Evolutionary conservation across 176 grass and related monocot species (phyloP).

Genomic region (Oryza rufipogon): DNA sequence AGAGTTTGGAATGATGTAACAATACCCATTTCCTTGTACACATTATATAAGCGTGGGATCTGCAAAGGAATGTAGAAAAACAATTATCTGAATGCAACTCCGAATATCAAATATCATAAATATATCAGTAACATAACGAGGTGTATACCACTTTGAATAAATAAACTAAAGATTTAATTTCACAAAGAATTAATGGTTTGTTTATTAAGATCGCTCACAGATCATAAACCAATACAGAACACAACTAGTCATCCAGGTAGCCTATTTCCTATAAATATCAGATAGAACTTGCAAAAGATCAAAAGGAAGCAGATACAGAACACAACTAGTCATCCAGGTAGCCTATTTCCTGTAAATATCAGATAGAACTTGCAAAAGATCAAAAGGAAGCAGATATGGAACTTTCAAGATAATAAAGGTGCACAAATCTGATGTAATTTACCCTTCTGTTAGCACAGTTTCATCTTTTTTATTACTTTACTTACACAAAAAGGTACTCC

Average conservation of each 20-base stretch:
- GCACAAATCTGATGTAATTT: background rate
- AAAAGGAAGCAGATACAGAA: background rate
- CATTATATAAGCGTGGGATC: constrained; percentile 93
- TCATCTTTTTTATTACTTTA: background rate
- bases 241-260: constrained; percentile 4
- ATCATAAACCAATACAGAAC: constrained; percentile 3
- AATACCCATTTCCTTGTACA: constrained; percentile 99
- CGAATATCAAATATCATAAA: constrained; percentile 4
- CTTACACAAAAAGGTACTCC: background rate
- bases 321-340: constrained; percentile 6
- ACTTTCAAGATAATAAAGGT: background rate
- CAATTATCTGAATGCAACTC: background rate
- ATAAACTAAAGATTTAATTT: constrained; percentile 22
- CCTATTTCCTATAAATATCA: constrained; percentile 12
- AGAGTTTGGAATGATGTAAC: constrained; percentile 95
- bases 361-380: constrained; percentile 2
- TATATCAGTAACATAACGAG: constrained; percentile 22
- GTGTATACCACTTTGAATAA: constrained; percentile 7
- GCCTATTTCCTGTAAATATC: constrained; percentile 8
- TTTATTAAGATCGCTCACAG: background rate
- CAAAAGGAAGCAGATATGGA: background rate
- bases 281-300: constrained; percentile 1
- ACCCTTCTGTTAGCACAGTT: background rate
- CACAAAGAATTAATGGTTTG: background rate
- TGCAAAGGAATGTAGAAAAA: constrained; percentile 47